Evolutionary conservation across 2,329 filamentous ascomycete genomes (phyloP).

Genomic region (Rhytidhysteron rufulum): DNA sequence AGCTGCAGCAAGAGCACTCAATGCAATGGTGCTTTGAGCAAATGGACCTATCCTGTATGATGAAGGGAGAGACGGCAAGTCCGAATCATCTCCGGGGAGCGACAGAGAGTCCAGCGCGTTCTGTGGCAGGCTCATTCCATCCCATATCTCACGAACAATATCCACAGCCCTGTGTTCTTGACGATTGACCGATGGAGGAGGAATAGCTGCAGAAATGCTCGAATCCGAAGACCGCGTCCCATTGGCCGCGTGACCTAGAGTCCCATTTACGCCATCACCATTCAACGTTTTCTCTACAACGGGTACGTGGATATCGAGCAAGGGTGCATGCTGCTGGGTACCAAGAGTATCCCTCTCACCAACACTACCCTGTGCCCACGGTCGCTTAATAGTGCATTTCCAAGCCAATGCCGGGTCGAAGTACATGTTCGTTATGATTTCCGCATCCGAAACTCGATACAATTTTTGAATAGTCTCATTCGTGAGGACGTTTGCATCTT

Average conservation of each 20-base stretch:
- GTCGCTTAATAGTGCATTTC: slow-evolving; percentile 44
- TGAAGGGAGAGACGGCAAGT: slow-evolving; percentile 45
- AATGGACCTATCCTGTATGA: slow-evolving; percentile 54
- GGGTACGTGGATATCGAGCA: no score
- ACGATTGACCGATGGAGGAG: slow-evolving; percentile 17
- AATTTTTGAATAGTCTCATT: slow-evolving; percentile 19
- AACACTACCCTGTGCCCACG: no score
- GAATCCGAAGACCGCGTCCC: no score
- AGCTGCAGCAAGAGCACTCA: slow-evolving; percentile 50
- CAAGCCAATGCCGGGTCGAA: slow-evolving; percentile 48
- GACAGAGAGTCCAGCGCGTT: slow-evolving; percentile 18
- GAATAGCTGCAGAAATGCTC: no score
- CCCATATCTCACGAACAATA: slow-evolving; percentile 30
- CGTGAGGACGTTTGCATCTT: slow-evolving; percentile 32
- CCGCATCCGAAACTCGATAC: slow-evolving; percentile 18
- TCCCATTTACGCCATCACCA: no score
- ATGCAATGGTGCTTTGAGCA: slow-evolving; percentile 50
- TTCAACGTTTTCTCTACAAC: no score
- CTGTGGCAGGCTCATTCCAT: slow-evolving; percentile 17
- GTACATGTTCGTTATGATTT: slow-evolving; percentile 34
- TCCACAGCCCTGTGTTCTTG: slow-evolving; percentile 19
- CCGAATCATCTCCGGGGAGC: slow-evolving; percentile 18
- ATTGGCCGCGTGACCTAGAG: no score
- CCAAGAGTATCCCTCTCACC: no score
- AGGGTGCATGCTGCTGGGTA: no score